Conservation (phyloP, 1,284 basidiomycete species). For the Apiotrichum sp. region DNA sequence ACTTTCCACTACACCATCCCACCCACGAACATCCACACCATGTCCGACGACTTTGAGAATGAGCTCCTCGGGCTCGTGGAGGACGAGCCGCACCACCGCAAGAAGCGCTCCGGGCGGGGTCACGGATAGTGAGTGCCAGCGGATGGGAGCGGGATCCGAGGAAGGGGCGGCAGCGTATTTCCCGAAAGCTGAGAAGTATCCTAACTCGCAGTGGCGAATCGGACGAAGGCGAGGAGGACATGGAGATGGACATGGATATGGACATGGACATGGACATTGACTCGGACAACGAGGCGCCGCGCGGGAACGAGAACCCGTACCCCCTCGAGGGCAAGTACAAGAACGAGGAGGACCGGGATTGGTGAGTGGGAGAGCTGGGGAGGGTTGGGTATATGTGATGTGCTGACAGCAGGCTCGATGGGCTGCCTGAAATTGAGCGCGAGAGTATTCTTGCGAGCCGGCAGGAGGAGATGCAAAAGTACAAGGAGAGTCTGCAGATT, state of each 20-base stretch:
- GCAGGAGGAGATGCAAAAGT: conserved; percentile 70
- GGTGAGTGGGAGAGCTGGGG: conserved; percentile 51
- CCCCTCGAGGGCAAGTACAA: conserved; percentile 86
- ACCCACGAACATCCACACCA: conserved; percentile 6
- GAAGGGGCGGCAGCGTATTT: no score
- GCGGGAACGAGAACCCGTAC: conserved; percentile 58
- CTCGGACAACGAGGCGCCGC: conserved; percentile 24
- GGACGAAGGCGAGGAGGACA: conserved; percentile 10
- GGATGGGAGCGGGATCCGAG: no score
- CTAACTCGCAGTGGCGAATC: background rate
- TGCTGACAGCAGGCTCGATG: conserved; percentile 57
- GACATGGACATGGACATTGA: conserved; percentile 42
- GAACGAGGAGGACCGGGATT: conserved; percentile 71
- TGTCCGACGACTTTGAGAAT: conserved; percentile 46
- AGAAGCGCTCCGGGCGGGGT: conserved; percentile 29
- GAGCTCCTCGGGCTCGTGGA: conserved; percentile 47
- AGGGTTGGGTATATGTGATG: no score
- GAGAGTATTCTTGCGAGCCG: conserved; percentile 76
- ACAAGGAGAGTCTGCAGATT: conserved; percentile 66
- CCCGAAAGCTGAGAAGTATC: no score
- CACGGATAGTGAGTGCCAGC: conserved; percentile 17
- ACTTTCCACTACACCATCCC: no score
- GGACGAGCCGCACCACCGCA: conserved; percentile 35
- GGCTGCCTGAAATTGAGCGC: conserved; percentile 78
- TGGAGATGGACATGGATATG: conserved; percentile 24